phyloP scores from a whole-genome alignment of 1,284 basidiomycete species.

The Puccinia coronata region DNA sequence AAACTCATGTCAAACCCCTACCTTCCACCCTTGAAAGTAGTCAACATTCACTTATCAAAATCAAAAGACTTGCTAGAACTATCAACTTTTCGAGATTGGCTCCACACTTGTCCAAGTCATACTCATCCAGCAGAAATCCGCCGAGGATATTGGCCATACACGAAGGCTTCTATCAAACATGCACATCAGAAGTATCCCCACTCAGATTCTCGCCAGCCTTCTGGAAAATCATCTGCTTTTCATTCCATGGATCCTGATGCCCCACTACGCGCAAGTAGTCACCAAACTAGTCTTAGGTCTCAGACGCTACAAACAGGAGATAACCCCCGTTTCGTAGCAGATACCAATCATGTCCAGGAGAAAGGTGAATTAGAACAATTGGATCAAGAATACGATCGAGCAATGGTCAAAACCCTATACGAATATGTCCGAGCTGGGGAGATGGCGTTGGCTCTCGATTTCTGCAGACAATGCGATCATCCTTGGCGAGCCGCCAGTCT shows the following conservation, averaged over 20 bases:
- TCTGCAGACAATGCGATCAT: constrained; percentile 80
- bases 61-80: constrained; percentile 70
- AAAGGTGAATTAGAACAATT: constrained; percentile 32
- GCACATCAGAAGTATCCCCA: constrained; percentile 64
- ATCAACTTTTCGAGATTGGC: constrained; percentile 73
- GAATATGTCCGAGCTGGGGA: constrained; percentile 77
- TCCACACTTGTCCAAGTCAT: constrained; percentile 70
- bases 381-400: constrained; percentile 72
- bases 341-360: constrained; percentile 10
- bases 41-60: constrained; percentile 68
- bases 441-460: constrained; percentile 76
- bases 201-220: background rate
- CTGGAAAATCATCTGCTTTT: constrained; percentile 58
- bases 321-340: background rate
- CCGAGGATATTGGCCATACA: constrained; percentile 77
- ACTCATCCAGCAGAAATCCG: constrained; percentile 69
- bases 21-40: constrained; percentile 68
- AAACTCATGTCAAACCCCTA: background rate
- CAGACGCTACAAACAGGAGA: constrained; percentile 66
- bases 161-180: constrained; percentile 73
- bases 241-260: constrained; percentile 75
- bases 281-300: constrained; percentile 61
- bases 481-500: constrained; percentile 88
- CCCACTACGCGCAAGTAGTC: constrained; percentile 62
- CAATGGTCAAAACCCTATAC: constrained; percentile 72